Conservation (phyloP, 495 filamentous ascomycete genomes). For the Penicillium canescens region DNA sequence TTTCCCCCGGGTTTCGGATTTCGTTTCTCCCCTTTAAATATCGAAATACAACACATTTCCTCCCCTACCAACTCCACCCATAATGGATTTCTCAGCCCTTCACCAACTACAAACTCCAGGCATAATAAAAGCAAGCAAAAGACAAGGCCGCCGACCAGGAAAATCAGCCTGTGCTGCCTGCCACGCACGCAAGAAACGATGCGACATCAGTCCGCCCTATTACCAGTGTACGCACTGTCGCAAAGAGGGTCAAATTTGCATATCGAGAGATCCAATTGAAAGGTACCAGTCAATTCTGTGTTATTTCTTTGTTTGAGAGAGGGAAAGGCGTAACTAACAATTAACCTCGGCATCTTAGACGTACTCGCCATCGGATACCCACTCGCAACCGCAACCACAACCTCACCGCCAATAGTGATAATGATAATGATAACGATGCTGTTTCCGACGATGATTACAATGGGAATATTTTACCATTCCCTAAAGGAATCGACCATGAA, state of each 20-base stretch:
- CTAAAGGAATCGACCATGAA: constrained; percentile 13
- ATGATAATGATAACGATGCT: not conserved
- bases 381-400: not conserved
- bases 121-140: constrained; percentile 1
- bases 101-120: not conserved
- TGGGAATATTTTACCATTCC: not conserved
- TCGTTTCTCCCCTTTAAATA: not conserved
- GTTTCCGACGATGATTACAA: not conserved
- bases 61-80: too few species aligned
- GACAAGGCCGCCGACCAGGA: constrained; percentile 6
- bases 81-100: not conserved
- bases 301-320: not conserved
- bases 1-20: too few species aligned
- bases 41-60: not conserved
- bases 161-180: constrained; percentile 11
- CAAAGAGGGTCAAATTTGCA: constrained; percentile 11
- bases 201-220: constrained; percentile 5
- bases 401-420: not conserved
- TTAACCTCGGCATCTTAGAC: not conserved
- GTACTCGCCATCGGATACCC: not conserved
- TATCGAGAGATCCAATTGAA: constrained; percentile 9
- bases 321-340: too few species aligned
- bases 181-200: constrained; percentile 20
- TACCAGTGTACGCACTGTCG: constrained; percentile 15
- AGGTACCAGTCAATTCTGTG: not conserved